Percentiles rank a stretch among this genome's conserved stretches.
Evolutionary conservation across 331 rosid species (phyloP).

Genomic region (Cydonia oblonga): DNA sequence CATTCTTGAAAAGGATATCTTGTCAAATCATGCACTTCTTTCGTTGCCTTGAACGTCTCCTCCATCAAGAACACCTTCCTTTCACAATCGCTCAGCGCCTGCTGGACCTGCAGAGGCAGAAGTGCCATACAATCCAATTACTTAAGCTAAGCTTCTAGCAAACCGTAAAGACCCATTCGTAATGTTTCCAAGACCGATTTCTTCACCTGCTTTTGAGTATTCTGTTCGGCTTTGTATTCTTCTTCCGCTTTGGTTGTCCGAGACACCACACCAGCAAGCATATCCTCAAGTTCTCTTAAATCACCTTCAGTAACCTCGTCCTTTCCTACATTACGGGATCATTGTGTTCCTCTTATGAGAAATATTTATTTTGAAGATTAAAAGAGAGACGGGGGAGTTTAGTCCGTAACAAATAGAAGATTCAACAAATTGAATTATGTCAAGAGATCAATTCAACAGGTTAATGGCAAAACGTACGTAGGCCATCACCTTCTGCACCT

Average conservation of each 20-base stretch:
- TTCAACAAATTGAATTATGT: background rate
- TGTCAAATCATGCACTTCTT: slow-evolving; percentile 38
- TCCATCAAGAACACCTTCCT: slow-evolving; percentile 45
- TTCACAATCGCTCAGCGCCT: slow-evolving; percentile 36
- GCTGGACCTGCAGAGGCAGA: slow-evolving; percentile 51
- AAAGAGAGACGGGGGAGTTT: background rate
- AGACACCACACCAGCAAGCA: slow-evolving; percentile 28
- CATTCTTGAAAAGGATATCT: slow-evolving; percentile 52
- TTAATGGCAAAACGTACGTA: background rate
- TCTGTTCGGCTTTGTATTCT: slow-evolving; percentile 35
- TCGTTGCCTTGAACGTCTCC: slow-evolving; percentile 27
- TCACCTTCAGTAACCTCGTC: slow-evolving; percentile 30
- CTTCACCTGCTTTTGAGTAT: slow-evolving; percentile 41
- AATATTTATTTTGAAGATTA: background rate
- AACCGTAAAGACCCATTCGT: background rate
- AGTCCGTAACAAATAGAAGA: background rate
- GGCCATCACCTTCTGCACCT: slow-evolving; percentile 27
- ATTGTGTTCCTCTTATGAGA: background rate
- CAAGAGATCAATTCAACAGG: background rate
- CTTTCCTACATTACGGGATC: background rate
- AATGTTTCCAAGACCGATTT: background rate
- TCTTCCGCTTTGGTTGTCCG: slow-evolving; percentile 40
- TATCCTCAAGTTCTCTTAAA: slow-evolving; percentile 33
- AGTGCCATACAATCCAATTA: background rate
- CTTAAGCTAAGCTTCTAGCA: slow-evolving; percentile 1